Percentiles rank a stretch among this genome's conserved stretches.
Evolutionary conservation across 1,284 basidiomycete species (phyloP).

Genomic region (Fomitopsis palustris): DNA sequence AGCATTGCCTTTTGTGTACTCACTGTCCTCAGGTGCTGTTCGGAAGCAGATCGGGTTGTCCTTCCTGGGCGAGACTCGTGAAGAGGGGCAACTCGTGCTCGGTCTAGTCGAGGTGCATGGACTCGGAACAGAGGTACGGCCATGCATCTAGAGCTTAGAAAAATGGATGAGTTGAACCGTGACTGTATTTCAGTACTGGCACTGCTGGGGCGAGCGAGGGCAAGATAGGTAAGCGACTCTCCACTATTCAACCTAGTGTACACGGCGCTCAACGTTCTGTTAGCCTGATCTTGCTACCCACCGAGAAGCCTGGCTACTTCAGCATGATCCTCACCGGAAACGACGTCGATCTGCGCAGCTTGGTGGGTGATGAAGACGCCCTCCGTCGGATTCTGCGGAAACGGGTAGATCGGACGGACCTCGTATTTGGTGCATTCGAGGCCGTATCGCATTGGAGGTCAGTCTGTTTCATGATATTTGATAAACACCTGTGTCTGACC

Average conservation of each 20-base stretch:
- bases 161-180: background rate
- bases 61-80: conserved; percentile 29
- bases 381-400: conserved; percentile 2
- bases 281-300: conserved; percentile 6
- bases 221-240: background rate
- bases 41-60: conserved; percentile 27
- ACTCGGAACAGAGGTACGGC: conserved; percentile 5
- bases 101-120: conserved; percentile 29
- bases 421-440: conserved; percentile 7
- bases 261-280: no score
- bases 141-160: conserved; percentile 14
- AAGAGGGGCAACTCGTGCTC: conserved; percentile 18
- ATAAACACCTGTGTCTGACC: background rate
- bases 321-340: background rate
- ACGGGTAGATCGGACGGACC: conserved; percentile 6
- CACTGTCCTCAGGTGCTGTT: conserved; percentile 17
- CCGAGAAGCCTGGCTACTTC: conserved; percentile 1
- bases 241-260: no score
- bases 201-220: conserved; percentile 21
- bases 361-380: background rate
- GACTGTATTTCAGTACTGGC: background rate
- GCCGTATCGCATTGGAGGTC: conserved; percentile 9
- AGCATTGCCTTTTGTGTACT: background rate
- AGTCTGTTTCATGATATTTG: background rate
- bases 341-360: background rate